These are phyloP conservation scores for Turnera subulata DNA, from an alignment of 345 rosid genomes.

Conservation along the genomic window DNA sequence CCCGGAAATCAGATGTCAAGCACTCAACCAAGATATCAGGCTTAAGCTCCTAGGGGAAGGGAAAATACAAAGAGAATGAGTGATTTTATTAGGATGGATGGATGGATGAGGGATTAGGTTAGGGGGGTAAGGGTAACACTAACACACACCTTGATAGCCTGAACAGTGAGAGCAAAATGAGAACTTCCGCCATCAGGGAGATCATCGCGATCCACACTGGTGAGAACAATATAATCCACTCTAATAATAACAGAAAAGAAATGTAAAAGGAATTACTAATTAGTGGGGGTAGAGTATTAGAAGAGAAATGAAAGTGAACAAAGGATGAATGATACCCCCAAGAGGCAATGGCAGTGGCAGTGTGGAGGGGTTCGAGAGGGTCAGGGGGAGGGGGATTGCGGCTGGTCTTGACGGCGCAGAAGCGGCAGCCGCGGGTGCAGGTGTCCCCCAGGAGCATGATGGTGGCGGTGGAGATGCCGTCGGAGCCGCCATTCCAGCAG, in stretches of 20 bases:
- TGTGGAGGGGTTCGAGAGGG: constrained; percentile 88
- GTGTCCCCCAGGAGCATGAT: constrained; percentile 98
- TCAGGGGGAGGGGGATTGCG: constrained; percentile 88
- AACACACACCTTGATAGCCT: constrained; percentile 73
- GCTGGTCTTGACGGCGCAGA: constrained; percentile 98
- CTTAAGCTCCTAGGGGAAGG: constrained; percentile 59
- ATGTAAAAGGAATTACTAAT: too few species aligned
- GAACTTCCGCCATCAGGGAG: constrained; percentile 97
- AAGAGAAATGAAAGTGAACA: neutral
- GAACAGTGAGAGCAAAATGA: constrained; percentile 91
- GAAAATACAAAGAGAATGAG: neutral
- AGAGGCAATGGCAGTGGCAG: constrained; percentile 81
- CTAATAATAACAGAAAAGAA: constrained; percentile 26
- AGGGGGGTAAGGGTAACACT: too few species aligned
- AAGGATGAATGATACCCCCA: constrained; percentile 69
- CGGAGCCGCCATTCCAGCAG: constrained; percentile 99
- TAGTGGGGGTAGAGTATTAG: too few species aligned
- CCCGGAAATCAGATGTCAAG: constrained; percentile 93
- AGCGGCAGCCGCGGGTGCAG: constrained; percentile 98
- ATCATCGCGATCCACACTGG: constrained; percentile 99
- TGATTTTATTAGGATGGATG: too few species aligned
- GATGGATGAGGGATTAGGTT: too few species aligned
- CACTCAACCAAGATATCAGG: constrained; percentile 97
- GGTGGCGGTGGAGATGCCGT: constrained; percentile 93
- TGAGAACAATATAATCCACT: constrained; percentile 94